phyloP scores from a whole-genome alignment of 192 early-diverging fungal genomes.

The Phlyctochytrium bullatum region DNA sequence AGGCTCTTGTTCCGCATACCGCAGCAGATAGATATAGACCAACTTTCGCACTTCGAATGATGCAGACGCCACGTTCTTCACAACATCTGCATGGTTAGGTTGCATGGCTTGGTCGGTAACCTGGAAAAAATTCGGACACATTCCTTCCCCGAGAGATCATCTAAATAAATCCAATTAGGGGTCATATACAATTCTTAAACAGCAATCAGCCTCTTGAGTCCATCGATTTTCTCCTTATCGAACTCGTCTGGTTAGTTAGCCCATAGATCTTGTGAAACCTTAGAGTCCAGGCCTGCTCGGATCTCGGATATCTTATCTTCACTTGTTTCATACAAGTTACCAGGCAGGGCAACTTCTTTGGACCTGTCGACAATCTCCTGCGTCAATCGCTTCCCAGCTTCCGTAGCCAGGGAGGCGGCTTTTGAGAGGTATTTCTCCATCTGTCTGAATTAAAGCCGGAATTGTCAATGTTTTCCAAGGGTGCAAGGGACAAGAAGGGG shows the following conservation, averaged over 20 bases:
- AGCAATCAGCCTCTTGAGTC: conserved; percentile 86
- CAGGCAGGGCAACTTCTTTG: conserved; percentile 77
- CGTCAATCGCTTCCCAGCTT: conserved; percentile 37
- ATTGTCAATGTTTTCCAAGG: too few relatives aligned
- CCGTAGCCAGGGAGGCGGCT: conserved; percentile 28
- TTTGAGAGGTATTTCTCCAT: conserved; percentile 21
- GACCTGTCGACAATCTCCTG: conserved; percentile 84
- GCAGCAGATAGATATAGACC: conserved; percentile 93
- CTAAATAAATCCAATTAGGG: conserved; percentile 33
- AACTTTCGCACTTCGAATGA: conserved; percentile 89
- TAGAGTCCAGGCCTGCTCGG: conserved; percentile 70
- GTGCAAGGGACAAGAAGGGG: too few relatives aligned
- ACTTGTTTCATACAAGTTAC: conserved; percentile 86
- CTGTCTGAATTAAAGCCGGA: too few relatives aligned
- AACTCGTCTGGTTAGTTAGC: conserved; percentile 28
- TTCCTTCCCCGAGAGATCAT: conserved; percentile 88
- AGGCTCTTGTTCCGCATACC: conserved; percentile 95
- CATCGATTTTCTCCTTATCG: conserved; percentile 91
- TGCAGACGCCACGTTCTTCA: conserved; percentile 93
- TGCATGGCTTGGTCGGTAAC: conserved; percentile 5
- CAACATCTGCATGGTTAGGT: conserved; percentile 66
- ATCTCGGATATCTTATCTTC: conserved; percentile 82
- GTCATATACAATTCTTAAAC: conserved; percentile 39
- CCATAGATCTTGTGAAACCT: conserved; percentile 31
- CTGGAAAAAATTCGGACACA: conserved; percentile 79